phyloP scores from a whole-genome alignment of 2,329 filamentous ascomycete genomes.

The Teratosphaeria gauchensis region DNA sequence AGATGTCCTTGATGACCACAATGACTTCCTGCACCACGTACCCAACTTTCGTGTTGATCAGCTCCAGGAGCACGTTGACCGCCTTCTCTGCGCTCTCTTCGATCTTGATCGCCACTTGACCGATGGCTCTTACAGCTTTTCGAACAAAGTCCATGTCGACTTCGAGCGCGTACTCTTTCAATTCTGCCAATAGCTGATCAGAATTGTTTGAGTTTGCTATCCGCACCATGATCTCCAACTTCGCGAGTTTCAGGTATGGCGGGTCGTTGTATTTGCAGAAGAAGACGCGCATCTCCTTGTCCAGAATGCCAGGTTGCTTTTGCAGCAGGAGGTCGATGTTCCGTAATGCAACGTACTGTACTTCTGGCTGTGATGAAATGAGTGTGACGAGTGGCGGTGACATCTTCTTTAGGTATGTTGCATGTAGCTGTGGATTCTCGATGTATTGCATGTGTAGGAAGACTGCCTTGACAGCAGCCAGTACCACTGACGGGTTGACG shows the following conservation, averaged over 20 bases:
- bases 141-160: constrained; percentile 99
- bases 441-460: constrained; percentile 91
- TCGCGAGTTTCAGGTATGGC: constrained; percentile 93
- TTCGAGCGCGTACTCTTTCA: constrained; percentile 96
- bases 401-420: constrained; percentile 96
- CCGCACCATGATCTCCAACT: constrained; percentile 97
- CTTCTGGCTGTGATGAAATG: constrained; percentile 89
- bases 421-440: constrained; percentile 60
- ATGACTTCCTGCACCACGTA: constrained; percentile 98
- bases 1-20: constrained; percentile 98
- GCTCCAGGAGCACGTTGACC: constrained; percentile 82
- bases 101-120: constrained; percentile 97
- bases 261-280: constrained; percentile 99
- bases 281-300: constrained; percentile 95
- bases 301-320: constrained; percentile 90
- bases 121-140: constrained; percentile 88
- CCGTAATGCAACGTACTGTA: constrained; percentile 90
- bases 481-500: constrained; percentile 90
- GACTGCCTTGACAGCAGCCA: constrained; percentile 95
- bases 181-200: constrained; percentile 82
- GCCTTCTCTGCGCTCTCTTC: constrained; percentile 91
- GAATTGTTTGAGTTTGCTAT: constrained; percentile 97
- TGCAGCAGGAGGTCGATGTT: constrained; percentile 96
- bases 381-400: constrained; percentile 91
- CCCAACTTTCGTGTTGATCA: constrained; percentile 96